Conservation (phyloP, 2,329 filamentous ascomycete species). For the Ilyonectria destructans region DNA sequence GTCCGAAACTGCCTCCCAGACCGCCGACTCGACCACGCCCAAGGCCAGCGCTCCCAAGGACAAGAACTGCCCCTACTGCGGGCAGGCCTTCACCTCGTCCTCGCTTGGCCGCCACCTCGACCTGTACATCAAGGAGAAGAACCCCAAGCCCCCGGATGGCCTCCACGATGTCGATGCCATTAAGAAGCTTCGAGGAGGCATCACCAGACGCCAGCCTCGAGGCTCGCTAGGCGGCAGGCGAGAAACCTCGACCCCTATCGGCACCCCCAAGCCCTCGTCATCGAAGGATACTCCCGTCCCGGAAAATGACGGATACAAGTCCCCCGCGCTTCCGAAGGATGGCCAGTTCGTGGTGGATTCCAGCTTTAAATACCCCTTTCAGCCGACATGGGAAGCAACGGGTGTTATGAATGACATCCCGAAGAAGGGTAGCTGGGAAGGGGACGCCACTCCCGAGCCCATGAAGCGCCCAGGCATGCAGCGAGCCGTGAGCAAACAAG, state of each 20-base stretch:
- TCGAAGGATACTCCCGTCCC: slow-evolving; percentile 59
- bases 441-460: slow-evolving; percentile 55
- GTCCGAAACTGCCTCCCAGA: slow-evolving; percentile 53
- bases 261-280: slow-evolving; percentile 63
- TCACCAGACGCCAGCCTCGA: slow-evolving; percentile 88
- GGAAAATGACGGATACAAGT: slow-evolving; percentile 57
- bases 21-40: slow-evolving; percentile 58
- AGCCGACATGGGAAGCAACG: slow-evolving; percentile 81
- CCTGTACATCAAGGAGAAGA: slow-evolving; percentile 93
- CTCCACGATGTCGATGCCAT: slow-evolving; percentile 94
- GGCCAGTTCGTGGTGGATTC: slow-evolving; percentile 62
- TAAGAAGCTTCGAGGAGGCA: slow-evolving; percentile 83
- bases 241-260: slow-evolving; percentile 73
- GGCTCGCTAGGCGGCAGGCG: slow-evolving; percentile 72
- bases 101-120: slow-evolving; percentile 95
- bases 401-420: slow-evolving; percentile 85
- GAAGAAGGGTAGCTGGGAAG: slow-evolving; percentile 54
- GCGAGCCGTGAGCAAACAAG: slow-evolving; percentile 66
- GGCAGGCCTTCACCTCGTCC: slow-evolving; percentile 92
- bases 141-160: slow-evolving; percentile 89
- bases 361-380: slow-evolving; percentile 65
- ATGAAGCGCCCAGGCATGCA: slow-evolving; percentile 57
- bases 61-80: slow-evolving; percentile 89
- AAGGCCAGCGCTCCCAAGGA: slow-evolving; percentile 78
- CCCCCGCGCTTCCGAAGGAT: slow-evolving; percentile 60